These are phyloP conservation scores for Sarocladium strictum DNA, from an alignment of 2,329 filamentous ascomycete species.

Conservation along the genomic window DNA sequence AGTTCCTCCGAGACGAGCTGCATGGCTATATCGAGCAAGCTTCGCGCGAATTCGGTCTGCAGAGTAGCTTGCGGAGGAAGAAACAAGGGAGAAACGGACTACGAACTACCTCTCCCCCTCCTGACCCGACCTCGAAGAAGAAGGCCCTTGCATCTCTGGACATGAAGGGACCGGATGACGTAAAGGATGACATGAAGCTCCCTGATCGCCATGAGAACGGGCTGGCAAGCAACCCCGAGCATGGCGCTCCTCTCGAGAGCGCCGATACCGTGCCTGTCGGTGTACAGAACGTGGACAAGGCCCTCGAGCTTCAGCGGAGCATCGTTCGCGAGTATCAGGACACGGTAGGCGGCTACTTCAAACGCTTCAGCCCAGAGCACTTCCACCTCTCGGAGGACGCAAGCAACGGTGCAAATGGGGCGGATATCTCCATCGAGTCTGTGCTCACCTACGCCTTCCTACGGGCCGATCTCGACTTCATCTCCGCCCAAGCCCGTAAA, in stretches of 20 bases:
- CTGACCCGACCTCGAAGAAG: conserved; percentile 18
- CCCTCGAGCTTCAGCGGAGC: conserved; percentile 61
- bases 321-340: conserved; percentile 74
- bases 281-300: conserved; percentile 50
- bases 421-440: conserved; percentile 58
- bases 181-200: conserved; percentile 30
- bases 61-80: conserved; percentile 61
- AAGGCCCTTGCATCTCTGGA: conserved; percentile 31
- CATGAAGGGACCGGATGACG: conserved; percentile 44
- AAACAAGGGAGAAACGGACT: conserved; percentile 23
- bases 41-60: conserved; percentile 67
- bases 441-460: conserved; percentile 90
- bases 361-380: conserved; percentile 76
- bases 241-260: conserved; percentile 30
- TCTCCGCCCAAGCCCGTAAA: conserved; percentile 81
- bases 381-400: conserved; percentile 46
- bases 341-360: conserved; percentile 89
- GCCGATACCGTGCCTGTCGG: conserved; percentile 41
- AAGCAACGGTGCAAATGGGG: conserved; percentile 19
- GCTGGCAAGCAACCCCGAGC: conserved; percentile 29
- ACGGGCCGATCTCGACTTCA: conserved; percentile 89
- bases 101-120: conserved; percentile 16
- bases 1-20: conserved; percentile 76
- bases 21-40: conserved; percentile 86
- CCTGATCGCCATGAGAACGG: conserved; percentile 24